These are phyloP conservation scores for Paramecium octaurelia DNA, from an alignment of 73 alveolate species.

Conservation along the genomic window DNA sequence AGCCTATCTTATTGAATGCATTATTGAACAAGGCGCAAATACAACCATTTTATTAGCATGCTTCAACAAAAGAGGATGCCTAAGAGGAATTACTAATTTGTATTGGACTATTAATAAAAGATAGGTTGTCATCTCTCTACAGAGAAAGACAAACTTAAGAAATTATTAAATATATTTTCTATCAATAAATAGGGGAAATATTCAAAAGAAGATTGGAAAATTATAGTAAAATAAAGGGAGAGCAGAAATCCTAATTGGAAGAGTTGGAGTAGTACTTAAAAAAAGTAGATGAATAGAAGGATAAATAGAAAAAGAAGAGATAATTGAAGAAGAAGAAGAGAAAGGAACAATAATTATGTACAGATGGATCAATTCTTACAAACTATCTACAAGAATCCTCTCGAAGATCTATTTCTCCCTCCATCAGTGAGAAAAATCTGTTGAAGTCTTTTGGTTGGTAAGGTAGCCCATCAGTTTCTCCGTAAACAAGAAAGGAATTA, in stretches of 20 bases:
- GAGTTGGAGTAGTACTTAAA: neutral
- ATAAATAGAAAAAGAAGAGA: neutral
- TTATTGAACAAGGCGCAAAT: neutral
- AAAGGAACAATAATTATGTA: neutral
- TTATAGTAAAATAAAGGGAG: neutral
- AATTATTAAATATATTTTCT: neutral
- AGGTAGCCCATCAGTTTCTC: conserved; percentile 30
- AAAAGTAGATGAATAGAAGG: neutral
- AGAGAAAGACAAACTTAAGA: neutral
- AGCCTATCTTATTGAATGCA: neutral
- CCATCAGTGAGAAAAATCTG: neutral
- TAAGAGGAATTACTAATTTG: conserved; percentile 13
- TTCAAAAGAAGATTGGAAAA: neutral
- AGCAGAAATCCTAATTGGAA: neutral
- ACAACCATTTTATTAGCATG: conserved; percentile 36
- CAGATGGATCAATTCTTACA: neutral
- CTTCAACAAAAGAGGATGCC: conserved; percentile 41
- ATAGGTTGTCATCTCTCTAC: neutral
- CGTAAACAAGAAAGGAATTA: conserved; percentile 7
- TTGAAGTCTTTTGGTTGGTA: neutral
- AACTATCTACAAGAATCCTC: neutral
- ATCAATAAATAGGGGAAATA: neutral
- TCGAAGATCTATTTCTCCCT: neutral
- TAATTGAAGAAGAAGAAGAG: neutral
- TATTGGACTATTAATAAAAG: neutral